A percentile compares a stretch with the other conserved stretches of the same genome.
phyloP scores from a whole-genome alignment of 1,284 basidiomycete species.

The Ganoderma boninense region DNA sequence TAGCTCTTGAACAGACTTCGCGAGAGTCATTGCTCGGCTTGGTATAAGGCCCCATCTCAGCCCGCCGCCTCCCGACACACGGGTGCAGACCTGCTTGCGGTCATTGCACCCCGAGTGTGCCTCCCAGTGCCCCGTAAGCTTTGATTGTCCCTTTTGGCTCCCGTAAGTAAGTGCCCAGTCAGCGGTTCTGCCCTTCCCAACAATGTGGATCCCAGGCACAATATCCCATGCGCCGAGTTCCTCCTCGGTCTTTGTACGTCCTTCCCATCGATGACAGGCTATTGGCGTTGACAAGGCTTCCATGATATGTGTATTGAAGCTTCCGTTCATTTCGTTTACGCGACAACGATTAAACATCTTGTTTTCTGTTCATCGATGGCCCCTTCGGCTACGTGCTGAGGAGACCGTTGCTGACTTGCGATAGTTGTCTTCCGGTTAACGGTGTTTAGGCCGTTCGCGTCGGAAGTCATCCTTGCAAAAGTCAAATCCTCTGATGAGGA shows the following conservation, averaged over 20 bases:
- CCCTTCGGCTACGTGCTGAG: background rate
- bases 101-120: background rate
- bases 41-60: background rate
- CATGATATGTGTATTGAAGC: background rate
- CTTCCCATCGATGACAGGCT: background rate
- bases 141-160: background rate
- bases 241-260: background rate
- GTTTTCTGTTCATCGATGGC: background rate
- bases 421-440: slow-evolving; percentile 90
- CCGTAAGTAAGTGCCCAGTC: background rate
- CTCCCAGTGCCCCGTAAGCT: background rate
- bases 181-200: background rate
- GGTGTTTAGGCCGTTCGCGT: slow-evolving; percentile 91
- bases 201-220: no score
- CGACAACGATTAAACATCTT: background rate
- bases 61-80: background rate
- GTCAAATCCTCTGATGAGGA: slow-evolving; percentile 87
- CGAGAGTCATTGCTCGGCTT: background rate
- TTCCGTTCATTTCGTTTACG: background rate
- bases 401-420: background rate
- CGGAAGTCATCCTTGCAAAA: slow-evolving; percentile 90
- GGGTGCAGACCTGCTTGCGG: background rate
- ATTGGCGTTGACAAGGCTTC: background rate
- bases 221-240: background rate
- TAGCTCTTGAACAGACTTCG: background rate